Conservation (phyloP, 345 rosid species). For the Reutealis trisperma region DNA sequence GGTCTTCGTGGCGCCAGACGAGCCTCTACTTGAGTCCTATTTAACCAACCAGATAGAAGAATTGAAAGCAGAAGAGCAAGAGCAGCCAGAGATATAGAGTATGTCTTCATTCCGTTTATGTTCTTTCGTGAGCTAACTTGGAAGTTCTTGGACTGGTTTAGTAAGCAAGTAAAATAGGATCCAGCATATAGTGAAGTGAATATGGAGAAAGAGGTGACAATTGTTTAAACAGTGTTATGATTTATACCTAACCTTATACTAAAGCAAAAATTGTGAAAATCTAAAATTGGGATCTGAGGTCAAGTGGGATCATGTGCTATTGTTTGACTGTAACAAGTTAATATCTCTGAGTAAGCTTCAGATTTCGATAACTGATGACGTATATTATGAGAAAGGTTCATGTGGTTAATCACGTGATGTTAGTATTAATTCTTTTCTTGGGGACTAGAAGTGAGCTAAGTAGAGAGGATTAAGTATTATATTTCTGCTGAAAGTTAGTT, state of each 20-base stretch:
- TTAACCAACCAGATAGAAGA: constrained; percentile 41
- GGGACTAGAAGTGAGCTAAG: background rate
- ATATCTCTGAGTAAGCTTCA: constrained; percentile 19
- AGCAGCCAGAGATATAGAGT: constrained; percentile 33
- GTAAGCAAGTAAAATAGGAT: background rate
- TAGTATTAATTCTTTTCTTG: constrained; percentile 18
- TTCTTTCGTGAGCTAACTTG: background rate
- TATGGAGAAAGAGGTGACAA: background rate
- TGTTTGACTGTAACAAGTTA: constrained; percentile 42
- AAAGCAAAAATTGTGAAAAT: constrained; percentile 6
- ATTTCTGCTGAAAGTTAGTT: background rate
- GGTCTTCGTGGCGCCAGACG: constrained; percentile 22
- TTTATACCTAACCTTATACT: background rate
- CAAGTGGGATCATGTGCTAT: constrained; percentile 55
- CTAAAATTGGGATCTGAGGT: constrained; percentile 37
- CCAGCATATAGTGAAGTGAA: background rate
- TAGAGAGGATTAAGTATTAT: background rate
- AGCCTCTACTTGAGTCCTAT: constrained; percentile 38
- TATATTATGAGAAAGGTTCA: constrained; percentile 20
- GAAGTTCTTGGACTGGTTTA: background rate
- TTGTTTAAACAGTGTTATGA: background rate
- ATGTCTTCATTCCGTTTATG: constrained; percentile 42
- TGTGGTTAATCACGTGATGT: constrained; percentile 53
- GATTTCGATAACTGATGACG: background rate
- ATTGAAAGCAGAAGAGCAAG: constrained; percentile 41